Conservation (phyloP, 2,329 filamentous ascomycete species). For the Mollisiaceae sp. region DNA sequence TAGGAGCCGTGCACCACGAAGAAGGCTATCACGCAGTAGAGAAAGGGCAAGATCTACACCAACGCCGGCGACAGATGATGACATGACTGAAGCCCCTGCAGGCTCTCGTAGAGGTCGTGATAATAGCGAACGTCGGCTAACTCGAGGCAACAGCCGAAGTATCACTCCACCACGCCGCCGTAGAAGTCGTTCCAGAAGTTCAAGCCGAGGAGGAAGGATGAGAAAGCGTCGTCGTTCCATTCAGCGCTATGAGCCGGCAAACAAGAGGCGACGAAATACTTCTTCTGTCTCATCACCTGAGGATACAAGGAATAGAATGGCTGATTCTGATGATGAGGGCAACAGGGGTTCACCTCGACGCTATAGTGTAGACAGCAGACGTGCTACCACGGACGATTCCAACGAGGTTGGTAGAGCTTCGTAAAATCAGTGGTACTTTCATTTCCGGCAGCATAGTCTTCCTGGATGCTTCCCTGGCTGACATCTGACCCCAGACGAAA, state of each 20-base stretch:
- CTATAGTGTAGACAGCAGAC: conserved; percentile 29
- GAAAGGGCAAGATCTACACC: conserved; percentile 30
- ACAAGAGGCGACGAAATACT: conserved; percentile 53
- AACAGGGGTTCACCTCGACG: conserved; percentile 41
- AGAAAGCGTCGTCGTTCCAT: conserved; percentile 43
- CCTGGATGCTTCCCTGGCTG: conserved; percentile 38
- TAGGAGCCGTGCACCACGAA: conserved; percentile 35
- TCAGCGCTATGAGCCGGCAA: conserved; percentile 43
- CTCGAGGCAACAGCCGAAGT: conserved; percentile 44
- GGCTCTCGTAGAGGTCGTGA: conserved; percentile 36
- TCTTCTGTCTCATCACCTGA: conserved; percentile 55
- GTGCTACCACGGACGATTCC: conserved; percentile 36
- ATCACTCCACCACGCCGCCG: conserved; percentile 40
- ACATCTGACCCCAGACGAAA: conserved; percentile 45
- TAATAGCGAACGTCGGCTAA: conserved; percentile 42
- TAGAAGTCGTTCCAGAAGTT: conserved; percentile 36
- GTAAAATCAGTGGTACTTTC: conserved; percentile 35
- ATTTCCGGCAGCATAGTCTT: conserved; percentile 24
- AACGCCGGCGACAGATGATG: conserved; percentile 34
- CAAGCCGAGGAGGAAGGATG: conserved; percentile 38
- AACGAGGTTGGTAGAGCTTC: conserved; percentile 51
- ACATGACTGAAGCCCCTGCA: conserved; percentile 27
- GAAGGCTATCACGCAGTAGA: conserved; percentile 30
- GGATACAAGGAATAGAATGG: conserved; percentile 56
- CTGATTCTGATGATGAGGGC: conserved; percentile 60